Conservation (phyloP, 208 protist genomes). For the Crithidia thermophila region DNA sequence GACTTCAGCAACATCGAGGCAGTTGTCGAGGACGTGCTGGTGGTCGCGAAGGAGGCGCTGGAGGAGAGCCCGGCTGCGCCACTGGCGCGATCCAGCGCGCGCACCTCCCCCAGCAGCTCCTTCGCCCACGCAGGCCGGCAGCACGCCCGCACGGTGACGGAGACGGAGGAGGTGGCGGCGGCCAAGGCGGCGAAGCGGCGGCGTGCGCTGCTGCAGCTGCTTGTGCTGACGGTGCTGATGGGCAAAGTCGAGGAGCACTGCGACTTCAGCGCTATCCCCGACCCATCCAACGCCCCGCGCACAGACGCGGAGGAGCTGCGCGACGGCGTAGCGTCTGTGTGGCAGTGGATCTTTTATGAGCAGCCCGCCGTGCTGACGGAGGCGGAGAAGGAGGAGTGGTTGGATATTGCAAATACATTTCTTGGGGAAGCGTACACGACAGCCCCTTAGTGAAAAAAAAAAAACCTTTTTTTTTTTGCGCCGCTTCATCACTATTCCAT, state of each 20-base stretch:
- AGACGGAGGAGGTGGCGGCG: background rate
- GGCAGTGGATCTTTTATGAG: constrained; percentile 58
- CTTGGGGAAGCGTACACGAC: constrained; percentile 66
- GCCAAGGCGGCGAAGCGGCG: constrained; percentile 22
- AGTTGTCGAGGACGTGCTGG: constrained; percentile 55
- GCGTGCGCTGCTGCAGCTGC: constrained; percentile 58
- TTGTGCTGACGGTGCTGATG: constrained; percentile 67
- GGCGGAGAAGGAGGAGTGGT: constrained; percentile 62
- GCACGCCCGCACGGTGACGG: background rate
- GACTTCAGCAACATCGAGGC: constrained; percentile 65
- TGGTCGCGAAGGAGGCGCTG: constrained; percentile 30
- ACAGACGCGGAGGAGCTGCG: constrained; percentile 52
- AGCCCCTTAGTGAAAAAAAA: background rate
- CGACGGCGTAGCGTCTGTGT: constrained; percentile 53
- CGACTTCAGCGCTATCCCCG: constrained; percentile 31
- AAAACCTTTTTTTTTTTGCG: background rate
- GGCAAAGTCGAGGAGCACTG: constrained; percentile 47
- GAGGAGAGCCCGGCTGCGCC: constrained; percentile 1
- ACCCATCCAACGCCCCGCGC: constrained; percentile 35
- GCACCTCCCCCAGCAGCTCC: background rate
- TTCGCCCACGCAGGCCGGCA: background rate
- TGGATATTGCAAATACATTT: constrained; percentile 40
- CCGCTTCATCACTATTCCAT: background rate
- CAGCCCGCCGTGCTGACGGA: constrained; percentile 38
- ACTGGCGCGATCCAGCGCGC: background rate